phyloP scores from a whole-genome alignment of 1,284 basidiomycete species.

The Ganoderma lucidum region DNA sequence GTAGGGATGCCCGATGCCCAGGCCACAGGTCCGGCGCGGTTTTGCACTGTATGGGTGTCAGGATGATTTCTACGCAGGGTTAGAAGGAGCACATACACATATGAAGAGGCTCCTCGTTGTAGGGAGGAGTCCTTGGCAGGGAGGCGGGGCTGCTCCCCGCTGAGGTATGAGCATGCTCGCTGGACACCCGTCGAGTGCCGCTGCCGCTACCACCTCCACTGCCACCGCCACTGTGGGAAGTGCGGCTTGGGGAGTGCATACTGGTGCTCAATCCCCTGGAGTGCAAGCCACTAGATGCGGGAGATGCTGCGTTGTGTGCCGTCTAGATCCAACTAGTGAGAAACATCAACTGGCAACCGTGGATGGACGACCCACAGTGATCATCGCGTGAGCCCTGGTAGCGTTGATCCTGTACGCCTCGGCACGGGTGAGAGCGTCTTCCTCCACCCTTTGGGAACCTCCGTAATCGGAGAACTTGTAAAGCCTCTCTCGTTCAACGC shows the following conservation, averaged over 20 bases:
- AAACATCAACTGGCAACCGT: neutral
- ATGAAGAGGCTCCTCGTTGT: constrained; percentile 6
- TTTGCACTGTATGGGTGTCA: constrained; percentile 13
- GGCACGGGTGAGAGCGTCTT: constrained; percentile 15
- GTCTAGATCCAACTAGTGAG: neutral
- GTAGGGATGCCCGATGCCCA: constrained; percentile 12
- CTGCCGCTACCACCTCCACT: neutral
- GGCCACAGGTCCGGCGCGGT: constrained; percentile 10
- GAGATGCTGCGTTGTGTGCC: constrained; percentile 8
- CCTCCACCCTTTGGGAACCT: constrained; percentile 14
- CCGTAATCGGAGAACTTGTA: constrained; percentile 19
- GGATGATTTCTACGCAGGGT: neutral
- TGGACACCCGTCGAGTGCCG: constrained; percentile 4
- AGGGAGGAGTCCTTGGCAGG: constrained; percentile 7
- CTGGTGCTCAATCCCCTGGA: constrained; percentile 4
- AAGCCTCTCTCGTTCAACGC: constrained; percentile 10
- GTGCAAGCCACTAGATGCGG: neutral
- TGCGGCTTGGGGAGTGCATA: constrained; percentile 4
- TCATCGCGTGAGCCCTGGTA: constrained; percentile 4
- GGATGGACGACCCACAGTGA: constrained; percentile 7
- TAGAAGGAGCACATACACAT: constrained; percentile 11
- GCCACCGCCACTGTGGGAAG: neutral
- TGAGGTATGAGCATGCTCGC: constrained; percentile 3
- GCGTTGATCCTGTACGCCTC: constrained; percentile 10
- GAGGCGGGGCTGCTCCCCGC: neutral